Conservation (phyloP, 139 green algal genomes). For the Tetraselmis striata region DNA sequence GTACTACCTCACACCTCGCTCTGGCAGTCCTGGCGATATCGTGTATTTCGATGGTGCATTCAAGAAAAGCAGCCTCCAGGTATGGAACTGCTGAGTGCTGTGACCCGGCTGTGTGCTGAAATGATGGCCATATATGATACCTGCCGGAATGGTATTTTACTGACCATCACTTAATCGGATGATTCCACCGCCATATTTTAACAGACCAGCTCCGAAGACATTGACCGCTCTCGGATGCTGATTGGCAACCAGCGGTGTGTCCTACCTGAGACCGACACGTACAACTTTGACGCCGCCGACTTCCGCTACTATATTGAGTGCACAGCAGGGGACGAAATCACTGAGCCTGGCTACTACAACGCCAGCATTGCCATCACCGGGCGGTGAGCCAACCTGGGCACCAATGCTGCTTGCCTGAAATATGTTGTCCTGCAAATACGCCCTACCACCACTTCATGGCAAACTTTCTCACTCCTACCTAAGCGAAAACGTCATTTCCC, state of each 20-base stretch:
- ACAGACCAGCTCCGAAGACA: not conserved
- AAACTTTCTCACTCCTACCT: no score
- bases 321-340: not conserved
- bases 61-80: not conserved
- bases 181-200: no score
- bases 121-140: no score
- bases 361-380: not conserved
- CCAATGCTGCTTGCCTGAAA: not conserved
- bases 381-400: not conserved
- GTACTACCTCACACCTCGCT: not conserved
- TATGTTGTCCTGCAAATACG: not conserved
- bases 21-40: not conserved
- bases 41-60: not conserved
- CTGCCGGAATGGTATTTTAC: no score
- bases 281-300: not conserved
- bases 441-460: not conserved
- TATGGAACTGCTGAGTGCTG: no score
- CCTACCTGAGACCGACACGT: not conserved
- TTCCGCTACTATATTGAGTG: not conserved
- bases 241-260: not conserved
- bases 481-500: no score
- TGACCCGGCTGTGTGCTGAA: not conserved
- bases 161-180: no score
- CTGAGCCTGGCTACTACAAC: not conserved
- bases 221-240: not conserved